Conservation (phyloP, 1,139 yeast genomes). For the Wickerhamomyces sp. region DNA sequence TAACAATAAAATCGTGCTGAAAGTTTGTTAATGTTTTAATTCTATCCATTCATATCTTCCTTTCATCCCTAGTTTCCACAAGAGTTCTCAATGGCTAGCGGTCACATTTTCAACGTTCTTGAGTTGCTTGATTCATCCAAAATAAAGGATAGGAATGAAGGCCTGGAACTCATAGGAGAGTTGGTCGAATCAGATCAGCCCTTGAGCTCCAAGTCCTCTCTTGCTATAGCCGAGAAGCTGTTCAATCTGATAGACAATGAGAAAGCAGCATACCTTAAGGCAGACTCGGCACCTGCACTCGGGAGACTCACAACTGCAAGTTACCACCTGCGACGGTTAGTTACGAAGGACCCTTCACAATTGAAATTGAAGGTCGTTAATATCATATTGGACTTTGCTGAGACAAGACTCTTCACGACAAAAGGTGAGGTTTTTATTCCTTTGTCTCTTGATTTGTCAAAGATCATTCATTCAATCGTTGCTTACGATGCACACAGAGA, state of each 20-base stretch:
- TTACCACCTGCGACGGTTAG: conserved; percentile 32
- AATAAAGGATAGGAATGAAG: conserved; percentile 51
- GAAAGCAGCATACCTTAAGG: conserved; percentile 30
- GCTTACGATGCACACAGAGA: conserved; percentile 34
- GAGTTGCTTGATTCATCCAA: conserved; percentile 40
- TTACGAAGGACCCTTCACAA: conserved; percentile 25
- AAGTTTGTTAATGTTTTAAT: background rate
- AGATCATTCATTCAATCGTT: conserved; percentile 29
- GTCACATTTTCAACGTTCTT: conserved; percentile 13
- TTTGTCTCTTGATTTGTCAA: conserved; percentile 33
- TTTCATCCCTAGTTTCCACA: background rate
- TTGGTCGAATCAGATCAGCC: conserved; percentile 19
- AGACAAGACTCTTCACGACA: conserved; percentile 6
- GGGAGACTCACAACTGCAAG: conserved; percentile 41
- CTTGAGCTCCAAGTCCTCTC: conserved; percentile 23
- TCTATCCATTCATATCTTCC: background rate
- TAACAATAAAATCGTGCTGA: no score
- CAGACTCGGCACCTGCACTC: conserved; percentile 31
- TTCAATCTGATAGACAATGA: conserved; percentile 42
- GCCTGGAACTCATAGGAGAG: conserved; percentile 37
- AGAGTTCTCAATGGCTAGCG: background rate
- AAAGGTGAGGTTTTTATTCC: conserved; percentile 30
- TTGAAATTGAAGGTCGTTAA: conserved; percentile 30
- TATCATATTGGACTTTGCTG: conserved; percentile 11
- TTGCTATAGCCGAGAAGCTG: conserved; percentile 33